Evolutionary conservation across 495 filamentous ascomycete species (phyloP).

Genomic region (Penicillium paxilli): DNA sequence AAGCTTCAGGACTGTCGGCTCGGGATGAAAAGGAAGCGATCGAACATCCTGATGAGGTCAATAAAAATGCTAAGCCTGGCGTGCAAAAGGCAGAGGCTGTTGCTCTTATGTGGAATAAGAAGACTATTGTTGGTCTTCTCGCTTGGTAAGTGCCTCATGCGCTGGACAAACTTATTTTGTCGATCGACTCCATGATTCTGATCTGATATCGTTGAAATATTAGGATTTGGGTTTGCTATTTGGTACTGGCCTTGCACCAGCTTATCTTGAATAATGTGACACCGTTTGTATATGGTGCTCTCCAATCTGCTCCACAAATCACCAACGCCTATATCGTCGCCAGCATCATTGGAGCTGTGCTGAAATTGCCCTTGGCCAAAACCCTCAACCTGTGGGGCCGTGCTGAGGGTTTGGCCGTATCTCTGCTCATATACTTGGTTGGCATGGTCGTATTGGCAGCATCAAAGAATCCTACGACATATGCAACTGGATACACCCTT

Average conservation of each 20-base stretch:
- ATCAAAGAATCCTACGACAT: conserved; percentile 46
- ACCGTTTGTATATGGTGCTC: conserved; percentile 32
- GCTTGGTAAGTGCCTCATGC: conserved; percentile 28
- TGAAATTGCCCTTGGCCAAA: conserved; percentile 67
- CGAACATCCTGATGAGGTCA: conserved; percentile 27
- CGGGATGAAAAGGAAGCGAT: conserved; percentile 30
- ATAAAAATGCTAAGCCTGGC: conserved; percentile 33
- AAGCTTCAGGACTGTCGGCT: background rate
- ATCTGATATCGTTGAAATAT: background rate
- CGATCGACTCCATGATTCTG: background rate
- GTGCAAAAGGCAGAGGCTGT: conserved; percentile 44
- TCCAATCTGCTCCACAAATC: conserved; percentile 32
- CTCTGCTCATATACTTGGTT: conserved; percentile 36
- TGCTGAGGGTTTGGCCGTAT: conserved; percentile 51
- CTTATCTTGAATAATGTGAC: conserved; percentile 29
- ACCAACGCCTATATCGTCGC: conserved; percentile 37
- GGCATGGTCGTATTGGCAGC: conserved; percentile 52
- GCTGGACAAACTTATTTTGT: background rate
- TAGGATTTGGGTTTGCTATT: conserved; percentile 47
- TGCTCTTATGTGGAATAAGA: conserved; percentile 39
- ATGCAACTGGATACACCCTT: conserved; percentile 53
- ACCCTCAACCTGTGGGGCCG: conserved; percentile 67
- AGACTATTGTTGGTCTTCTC: conserved; percentile 35
- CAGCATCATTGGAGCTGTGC: conserved; percentile 61
- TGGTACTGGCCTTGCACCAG: conserved; percentile 42